Evolutionary conservation across 2,329 filamentous ascomycete species (phyloP), one percentile per base, ranked within the genome.

Genomic region (Penicillium concentricum): DNA sequence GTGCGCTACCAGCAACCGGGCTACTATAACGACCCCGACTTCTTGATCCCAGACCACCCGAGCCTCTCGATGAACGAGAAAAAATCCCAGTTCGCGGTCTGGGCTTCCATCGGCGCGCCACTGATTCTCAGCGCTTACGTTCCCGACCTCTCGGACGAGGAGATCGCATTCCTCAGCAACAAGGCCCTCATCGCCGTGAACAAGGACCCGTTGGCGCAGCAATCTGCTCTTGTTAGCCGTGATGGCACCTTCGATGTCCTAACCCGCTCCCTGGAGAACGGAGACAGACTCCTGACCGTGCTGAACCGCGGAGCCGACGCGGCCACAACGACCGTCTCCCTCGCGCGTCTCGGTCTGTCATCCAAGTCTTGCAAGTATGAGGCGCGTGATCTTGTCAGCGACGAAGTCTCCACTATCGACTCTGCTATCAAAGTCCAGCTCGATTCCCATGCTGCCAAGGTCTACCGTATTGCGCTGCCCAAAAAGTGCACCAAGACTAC

Each of bases 81-180:
- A 50, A 70, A 76, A 22, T 77, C 76, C 1, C 80, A 82, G 49
- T 82, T 82, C 51, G 76, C 76, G 1, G 66, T 82, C n/a, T 83
- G 80, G 81, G 76, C 78, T 0, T 78, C 78, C 1, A 73, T 82
- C 53, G 79, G 78, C 50, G 76, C 74, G 12, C 79, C 80, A 1
- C 59, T 83, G 15, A 74, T 82, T 42, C 79, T 82, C 48, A 79
- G 80, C 52, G 74, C 77, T 2, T 73, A 76, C 57, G 72, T 80
- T 8, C 72, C 76, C 1, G 70, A 50, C 5, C 62, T 78, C 6
- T 67, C 66, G 5, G 59, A 67, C 5, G 69, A 72, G 3, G 74
- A 74, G 13, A 52, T 78, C 8, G 61, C 66, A 9, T 73, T 72
- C 39, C 67, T 80, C 5, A 74, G 68, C 4, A 79, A 79, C 56